Evolutionary conservation across 148 eudicot genomes (phyloP).

Genomic region (Vaccinium corymbosum): DNA sequence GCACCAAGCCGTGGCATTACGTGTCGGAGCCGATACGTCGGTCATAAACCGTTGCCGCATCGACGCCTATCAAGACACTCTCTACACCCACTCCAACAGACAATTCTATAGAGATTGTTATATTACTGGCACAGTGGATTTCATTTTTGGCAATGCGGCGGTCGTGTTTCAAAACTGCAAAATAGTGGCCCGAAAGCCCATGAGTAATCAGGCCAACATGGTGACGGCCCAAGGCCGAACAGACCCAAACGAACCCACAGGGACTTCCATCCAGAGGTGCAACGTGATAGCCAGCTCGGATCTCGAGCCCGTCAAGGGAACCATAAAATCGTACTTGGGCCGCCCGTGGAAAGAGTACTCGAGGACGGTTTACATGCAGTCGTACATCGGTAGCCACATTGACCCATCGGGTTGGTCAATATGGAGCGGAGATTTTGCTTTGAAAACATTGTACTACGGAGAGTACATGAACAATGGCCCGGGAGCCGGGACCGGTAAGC

Average conservation of each 20-base stretch:
- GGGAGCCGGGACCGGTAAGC: conserved; percentile 33
- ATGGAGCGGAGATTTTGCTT: conserved; percentile 27
- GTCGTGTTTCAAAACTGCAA: conserved; percentile 37
- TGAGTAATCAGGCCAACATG: conserved; percentile 31
- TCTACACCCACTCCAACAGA: conserved; percentile 31
- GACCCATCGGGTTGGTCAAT: conserved; percentile 36
- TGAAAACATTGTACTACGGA: conserved; percentile 42
- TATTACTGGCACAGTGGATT: conserved; percentile 39
- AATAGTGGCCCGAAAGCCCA: conserved; percentile 34
- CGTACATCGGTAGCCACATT: conserved; percentile 29
- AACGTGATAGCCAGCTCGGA: conserved; percentile 30
- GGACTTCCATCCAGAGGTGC: conserved; percentile 39
- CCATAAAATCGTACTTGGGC: conserved; percentile 32
- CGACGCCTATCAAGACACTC: conserved; percentile 42
- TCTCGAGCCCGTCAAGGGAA: conserved; percentile 23
- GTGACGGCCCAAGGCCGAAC: conserved; percentile 42
- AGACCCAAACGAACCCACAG: conserved; percentile 39
- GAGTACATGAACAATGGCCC: conserved; percentile 42
- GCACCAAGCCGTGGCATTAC: conserved; percentile 45
- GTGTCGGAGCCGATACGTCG: conserved; percentile 37
- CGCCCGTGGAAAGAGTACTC: conserved; percentile 43
- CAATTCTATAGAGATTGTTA: conserved; percentile 42
- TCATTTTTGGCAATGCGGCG: conserved; percentile 42
- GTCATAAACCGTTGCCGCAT: conserved; percentile 41
- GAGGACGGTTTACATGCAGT: conserved; percentile 38